Base-by-base conservation (phyloP, 441 rosid genomes). In the Jatropha multifida region DNA sequence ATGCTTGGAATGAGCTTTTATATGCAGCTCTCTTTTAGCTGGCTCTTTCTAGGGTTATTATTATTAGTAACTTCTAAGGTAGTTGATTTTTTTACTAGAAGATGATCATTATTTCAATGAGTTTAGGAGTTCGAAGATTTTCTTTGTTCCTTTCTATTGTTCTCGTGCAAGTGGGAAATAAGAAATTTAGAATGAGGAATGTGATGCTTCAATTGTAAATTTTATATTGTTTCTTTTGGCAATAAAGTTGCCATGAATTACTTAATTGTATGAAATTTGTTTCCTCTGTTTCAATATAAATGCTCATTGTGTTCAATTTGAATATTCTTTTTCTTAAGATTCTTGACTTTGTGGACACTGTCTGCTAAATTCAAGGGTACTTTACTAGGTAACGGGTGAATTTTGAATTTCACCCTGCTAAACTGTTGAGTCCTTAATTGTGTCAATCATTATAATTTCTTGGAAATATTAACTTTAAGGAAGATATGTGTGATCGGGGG, bases 1-100 rank as follows among this genome's bases (percentile, higher is more conserved):
- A 89, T 80, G 76, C 89, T 37, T 88, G 90, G 91, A 89, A 89
- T 56, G 76, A 81, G 38, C 82, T 89, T 73, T 70, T 88, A 13
- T 88, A 80, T 63, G 83, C 83, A 32, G 65, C 78, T 59, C 80
- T 88, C 40, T 4, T 68, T 81, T 61, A 61, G 80, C 73, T 83
- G 82, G 80, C 12, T 46, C 56, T 48, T 4, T 3, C 52, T 7
- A 10, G 8, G 1, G 3, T 42, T 69, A 44, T 4, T 42, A 3
- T 58, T 3, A 14, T n/a, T 44, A 2, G 20, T 41, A 2, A 11
- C 8, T 71, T 44, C 14, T 8, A 2, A 18, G 54, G 11, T 48
- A 38, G 40, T 42, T 17, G 1, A 26, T 54, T 23, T 51, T 66
- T 44, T 78, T 61, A 17, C 41, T 54, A 0, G 37, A 46, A 46